phyloP scores from a whole-genome alignment of 495 filamentous ascomycete species.

The Sordaria brevicollis region DNA sequence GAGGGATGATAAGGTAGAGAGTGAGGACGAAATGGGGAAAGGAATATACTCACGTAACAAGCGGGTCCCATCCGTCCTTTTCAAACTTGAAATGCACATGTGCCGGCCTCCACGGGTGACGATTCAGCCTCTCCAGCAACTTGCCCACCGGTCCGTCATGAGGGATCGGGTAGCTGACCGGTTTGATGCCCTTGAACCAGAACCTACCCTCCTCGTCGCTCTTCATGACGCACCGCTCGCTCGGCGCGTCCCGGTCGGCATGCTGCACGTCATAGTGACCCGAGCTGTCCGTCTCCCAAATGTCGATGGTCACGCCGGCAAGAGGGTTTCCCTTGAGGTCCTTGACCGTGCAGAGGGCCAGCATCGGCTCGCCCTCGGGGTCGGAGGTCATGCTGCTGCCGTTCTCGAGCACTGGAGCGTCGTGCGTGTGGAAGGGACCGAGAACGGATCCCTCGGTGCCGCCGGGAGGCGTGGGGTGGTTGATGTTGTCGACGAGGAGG shows the following conservation, averaged over 20 bases:
- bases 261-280: conserved; percentile 91
- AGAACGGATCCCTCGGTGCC: conserved; percentile 83
- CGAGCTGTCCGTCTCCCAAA: conserved; percentile 86
- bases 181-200: conserved; percentile 82
- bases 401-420: conserved; percentile 54
- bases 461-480: conserved; percentile 71
- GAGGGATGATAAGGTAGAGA: not conserved
- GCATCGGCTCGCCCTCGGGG: conserved; percentile 56
- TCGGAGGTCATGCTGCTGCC: conserved; percentile 67
- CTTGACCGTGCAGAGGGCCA: conserved; percentile 66
- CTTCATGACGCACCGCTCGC: conserved; percentile 71
- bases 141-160: conserved; percentile 82
- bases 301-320: conserved; percentile 64
- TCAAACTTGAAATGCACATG: conserved; percentile 97
- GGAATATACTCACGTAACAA: conserved; percentile 64
- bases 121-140: conserved; percentile 56
- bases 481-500: conserved; percentile 80
- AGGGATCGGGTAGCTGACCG: conserved; percentile 84
- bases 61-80: conserved; percentile 68
- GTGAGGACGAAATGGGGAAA: not conserved
- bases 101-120: conserved; percentile 74
- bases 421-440: conserved; percentile 90
- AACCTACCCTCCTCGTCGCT: conserved; percentile 63
- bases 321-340: conserved; percentile 62
- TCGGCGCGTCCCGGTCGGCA: conserved; percentile 53